Percentiles rank a stretch among this genome's conserved stretches.
These are phyloP conservation scores for Ophiobolus disseminans DNA, from an alignment of 2,329 filamentous ascomycete species.

Conservation along the genomic window DNA sequence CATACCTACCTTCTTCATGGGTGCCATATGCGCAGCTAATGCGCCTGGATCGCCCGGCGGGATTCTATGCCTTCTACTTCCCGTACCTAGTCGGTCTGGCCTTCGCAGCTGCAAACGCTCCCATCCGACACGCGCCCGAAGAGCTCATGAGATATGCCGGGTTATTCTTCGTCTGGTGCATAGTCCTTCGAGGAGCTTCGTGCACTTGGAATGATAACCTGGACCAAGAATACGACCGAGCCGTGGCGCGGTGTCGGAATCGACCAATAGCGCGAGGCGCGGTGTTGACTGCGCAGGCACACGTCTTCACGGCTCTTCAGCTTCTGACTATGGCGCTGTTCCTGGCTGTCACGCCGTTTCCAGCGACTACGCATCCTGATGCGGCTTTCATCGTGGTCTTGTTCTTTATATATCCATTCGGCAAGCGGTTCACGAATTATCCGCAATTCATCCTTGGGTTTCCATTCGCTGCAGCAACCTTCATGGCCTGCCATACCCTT, in stretches of 20 bases:
- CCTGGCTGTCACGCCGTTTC: too few relatives aligned
- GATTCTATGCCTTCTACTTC: conserved; percentile 57
- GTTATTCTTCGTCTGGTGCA: conserved; percentile 58
- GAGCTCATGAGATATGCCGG: conserved; percentile 16
- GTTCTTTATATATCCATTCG: conserved; percentile 53
- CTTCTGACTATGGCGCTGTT: too few relatives aligned
- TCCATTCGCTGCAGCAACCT: too few relatives aligned
- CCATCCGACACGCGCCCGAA: conserved; percentile 7
- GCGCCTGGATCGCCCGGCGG: conserved; percentile 52
- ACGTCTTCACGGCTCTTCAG: conserved; percentile 53
- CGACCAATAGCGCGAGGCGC: conserved; percentile 54
- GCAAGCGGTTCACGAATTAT: conserved; percentile 62
- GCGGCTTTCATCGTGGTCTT: conserved; percentile 49
- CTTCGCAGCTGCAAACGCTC: conserved; percentile 39
- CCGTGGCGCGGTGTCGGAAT: conserved; percentile 37
- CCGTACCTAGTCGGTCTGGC: conserved; percentile 51
- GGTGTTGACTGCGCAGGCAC: conserved; percentile 54
- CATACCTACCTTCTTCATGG: conserved; percentile 4
- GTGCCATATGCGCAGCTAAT: conserved; percentile 50
- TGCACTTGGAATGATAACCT: conserved; percentile 65
- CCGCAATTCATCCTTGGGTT: conserved; percentile 60
- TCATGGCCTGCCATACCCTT: too few relatives aligned
- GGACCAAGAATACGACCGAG: conserved; percentile 62
- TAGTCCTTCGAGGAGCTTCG: conserved; percentile 23
- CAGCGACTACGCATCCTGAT: too few relatives aligned